Conservation (phyloP, 108 stramenopile genomes). For the Skeletonema potamos region DNA sequence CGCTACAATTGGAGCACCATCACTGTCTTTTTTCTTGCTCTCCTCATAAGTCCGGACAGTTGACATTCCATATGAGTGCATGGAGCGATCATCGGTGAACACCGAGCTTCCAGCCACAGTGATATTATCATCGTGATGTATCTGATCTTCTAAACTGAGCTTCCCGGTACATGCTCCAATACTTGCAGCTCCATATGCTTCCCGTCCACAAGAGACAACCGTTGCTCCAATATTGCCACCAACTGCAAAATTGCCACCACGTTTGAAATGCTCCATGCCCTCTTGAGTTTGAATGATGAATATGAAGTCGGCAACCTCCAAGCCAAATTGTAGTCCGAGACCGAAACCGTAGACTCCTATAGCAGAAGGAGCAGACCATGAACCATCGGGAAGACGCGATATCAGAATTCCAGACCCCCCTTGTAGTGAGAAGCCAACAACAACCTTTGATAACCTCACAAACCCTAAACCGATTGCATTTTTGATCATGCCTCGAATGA, state of each 20-base stretch:
- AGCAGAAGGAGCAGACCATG: slow-evolving; percentile 89
- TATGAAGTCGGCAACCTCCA: slow-evolving; percentile 86
- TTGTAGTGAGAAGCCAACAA: slow-evolving; percentile 75
- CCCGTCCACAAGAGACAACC: slow-evolving; percentile 70
- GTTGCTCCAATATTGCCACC: slow-evolving; percentile 86
- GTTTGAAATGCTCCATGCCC: slow-evolving; percentile 79
- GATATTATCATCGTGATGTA: slow-evolving; percentile 66
- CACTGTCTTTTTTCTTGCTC: slow-evolving; percentile 36
- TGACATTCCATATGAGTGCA: slow-evolving; percentile 5
- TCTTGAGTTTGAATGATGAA: slow-evolving; percentile 84
- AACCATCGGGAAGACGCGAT: slow-evolving; percentile 76
- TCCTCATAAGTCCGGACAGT: slow-evolving; percentile 6
- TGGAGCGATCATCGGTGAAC: slow-evolving; percentile 28
- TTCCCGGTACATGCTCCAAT: slow-evolving; percentile 49
- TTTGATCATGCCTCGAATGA: slow-evolving; percentile 80
- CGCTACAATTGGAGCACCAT: slow-evolving; percentile 81
- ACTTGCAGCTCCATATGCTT: slow-evolving; percentile 83
- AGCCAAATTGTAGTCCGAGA: slow-evolving; percentile 83
- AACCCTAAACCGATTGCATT: slow-evolving; percentile 82
- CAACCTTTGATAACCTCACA: slow-evolving; percentile 82
- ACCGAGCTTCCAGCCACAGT: slow-evolving; percentile 24
- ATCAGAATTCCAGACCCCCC: slow-evolving; percentile 86
- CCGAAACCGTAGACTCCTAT: slow-evolving; percentile 83
- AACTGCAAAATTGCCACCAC: slow-evolving; percentile 69
- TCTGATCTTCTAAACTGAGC: slow-evolving; percentile 32